phyloP scores from a whole-genome alignment of 768 basidiomycete genomes.

The Russula sp. region DNA sequence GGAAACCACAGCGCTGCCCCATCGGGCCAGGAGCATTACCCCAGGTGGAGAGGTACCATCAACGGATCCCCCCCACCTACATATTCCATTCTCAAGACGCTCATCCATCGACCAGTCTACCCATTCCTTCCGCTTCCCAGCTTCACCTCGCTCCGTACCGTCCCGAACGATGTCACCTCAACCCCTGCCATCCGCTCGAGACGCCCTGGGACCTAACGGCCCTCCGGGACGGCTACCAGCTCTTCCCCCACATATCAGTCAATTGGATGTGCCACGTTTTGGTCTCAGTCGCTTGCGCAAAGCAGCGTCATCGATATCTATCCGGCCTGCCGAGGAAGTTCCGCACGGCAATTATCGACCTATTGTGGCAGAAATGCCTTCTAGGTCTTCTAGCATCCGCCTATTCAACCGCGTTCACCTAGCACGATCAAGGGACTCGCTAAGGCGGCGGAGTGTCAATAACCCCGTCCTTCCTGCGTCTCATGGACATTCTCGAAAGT shows the following conservation, averaged over 20 bases:
- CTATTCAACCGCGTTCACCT: not conserved
- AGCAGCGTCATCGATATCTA: not conserved
- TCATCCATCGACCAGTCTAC: not conserved
- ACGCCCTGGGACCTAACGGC: not conserved
- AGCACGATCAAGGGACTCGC: conserved; percentile 4
- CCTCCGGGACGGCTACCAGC: not conserved
- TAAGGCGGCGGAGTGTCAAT: conserved; percentile 10
- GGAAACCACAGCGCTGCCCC: conserved; percentile 12
- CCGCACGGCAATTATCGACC: not conserved
- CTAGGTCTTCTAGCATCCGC: conserved; percentile 8
- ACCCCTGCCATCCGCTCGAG: not conserved
- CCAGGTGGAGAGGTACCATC: conserved; percentile 1
- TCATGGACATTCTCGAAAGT: not conserved
- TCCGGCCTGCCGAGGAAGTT: not conserved
- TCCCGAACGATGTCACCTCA: conserved; percentile 1
- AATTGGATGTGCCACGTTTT: conserved; percentile 1
- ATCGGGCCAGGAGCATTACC: not conserved
- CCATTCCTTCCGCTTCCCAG: conserved; percentile 4
- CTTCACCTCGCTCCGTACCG: not conserved
- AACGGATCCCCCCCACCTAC: not conserved
- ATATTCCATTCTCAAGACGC: not conserved
- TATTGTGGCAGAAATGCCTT: conserved; percentile 9
- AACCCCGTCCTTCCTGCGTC: not conserved
- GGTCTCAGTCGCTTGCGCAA: not conserved
- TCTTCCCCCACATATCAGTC: not conserved